Percentiles rank a stretch among this genome's conserved stretches.
phyloP scores from a whole-genome alignment of 1,284 basidiomycete species.

The Boletellus sp. region DNA sequence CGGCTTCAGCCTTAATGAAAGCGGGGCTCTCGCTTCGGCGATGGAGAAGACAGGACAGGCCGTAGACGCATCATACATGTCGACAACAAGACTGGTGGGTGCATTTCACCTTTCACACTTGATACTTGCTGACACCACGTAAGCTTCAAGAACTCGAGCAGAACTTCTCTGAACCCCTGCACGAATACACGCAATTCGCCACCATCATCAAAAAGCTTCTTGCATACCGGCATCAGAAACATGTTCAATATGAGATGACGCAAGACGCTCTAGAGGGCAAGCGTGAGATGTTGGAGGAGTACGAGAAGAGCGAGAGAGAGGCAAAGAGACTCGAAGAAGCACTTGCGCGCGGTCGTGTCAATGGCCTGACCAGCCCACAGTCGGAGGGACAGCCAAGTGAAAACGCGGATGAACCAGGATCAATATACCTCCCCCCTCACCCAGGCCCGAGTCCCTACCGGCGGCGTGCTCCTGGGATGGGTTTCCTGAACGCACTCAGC shows the following conservation, averaged over 20 bases:
- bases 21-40: constrained; percentile 66
- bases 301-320: constrained; percentile 91
- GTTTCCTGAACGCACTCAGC: constrained; percentile 87
- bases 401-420: constrained; percentile 34
- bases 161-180: constrained; percentile 92
- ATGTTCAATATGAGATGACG: constrained; percentile 96
- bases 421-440: constrained; percentile 65
- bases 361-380: constrained; percentile 25
- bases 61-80: constrained; percentile 90
- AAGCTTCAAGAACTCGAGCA: constrained; percentile 90
- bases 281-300: constrained; percentile 82
- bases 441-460: constrained; percentile 67
- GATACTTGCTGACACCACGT: constrained; percentile 14
- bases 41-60: constrained; percentile 95
- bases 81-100: constrained; percentile 79
- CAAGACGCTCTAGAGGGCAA: constrained; percentile 88
- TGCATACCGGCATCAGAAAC: constrained; percentile 95
- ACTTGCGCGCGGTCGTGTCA: constrained; percentile 55
- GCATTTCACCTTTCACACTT: constrained; percentile 9
- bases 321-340: constrained; percentile 88
- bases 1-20: constrained; percentile 90
- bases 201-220: constrained; percentile 92
- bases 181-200: constrained; percentile 95
- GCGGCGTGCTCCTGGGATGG: constrained; percentile 73
- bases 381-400: constrained; percentile 34